Evolutionary conservation across 1,284 basidiomycete species (phyloP), one percentile per base, ranked within the genome.

Genomic region (Clitocybe nebularis): DNA sequence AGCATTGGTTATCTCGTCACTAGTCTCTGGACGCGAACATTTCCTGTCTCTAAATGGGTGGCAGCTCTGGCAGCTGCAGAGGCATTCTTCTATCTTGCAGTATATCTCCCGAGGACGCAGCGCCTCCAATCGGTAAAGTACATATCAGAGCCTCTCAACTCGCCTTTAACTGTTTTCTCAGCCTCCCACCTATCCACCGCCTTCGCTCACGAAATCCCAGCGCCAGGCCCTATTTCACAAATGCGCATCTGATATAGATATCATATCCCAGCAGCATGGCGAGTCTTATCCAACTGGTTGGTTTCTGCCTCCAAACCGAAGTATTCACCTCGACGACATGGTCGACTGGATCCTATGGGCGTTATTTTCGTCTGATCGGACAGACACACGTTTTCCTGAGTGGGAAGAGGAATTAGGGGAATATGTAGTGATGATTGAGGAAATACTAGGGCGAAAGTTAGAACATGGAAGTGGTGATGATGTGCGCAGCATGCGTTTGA

Each of bases 261-360:
- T 49, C 57, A 35, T 36, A 2, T 28, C 47, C 5, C 32, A 25
- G 17, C 13, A 35, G 4, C 29, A 47, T 22, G 44, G 54, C 16
- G 51, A 61, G 17, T 50, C 51, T 5, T 69, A 72, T 47, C 67
- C 73, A 0, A 56, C 64, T 0, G 75, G 75, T 21, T 85, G 82
- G 81, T 82, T 84, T 56, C 58, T 69, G 14, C 64, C 61, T 1
- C 47, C 42, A 1, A 45, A 55, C 13, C 54, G 53, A 5, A 42
- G 40, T 3, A 45, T 77, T 43, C 64, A 63, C 37, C 69, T 67
- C 19, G 65, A 75, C 10, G 79, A 84, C 47, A 59, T 77, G 36
- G 45, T 67, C 3, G 76, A 83, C 39, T 84, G 81, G 81, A 55
- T 83, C n/a, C 60, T 79, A 4, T 84, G 81, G 80, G 76, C 78